phyloP scores from a whole-genome alignment of 352 stramenopile genomes.

The Phytopythium aichiense region DNA sequence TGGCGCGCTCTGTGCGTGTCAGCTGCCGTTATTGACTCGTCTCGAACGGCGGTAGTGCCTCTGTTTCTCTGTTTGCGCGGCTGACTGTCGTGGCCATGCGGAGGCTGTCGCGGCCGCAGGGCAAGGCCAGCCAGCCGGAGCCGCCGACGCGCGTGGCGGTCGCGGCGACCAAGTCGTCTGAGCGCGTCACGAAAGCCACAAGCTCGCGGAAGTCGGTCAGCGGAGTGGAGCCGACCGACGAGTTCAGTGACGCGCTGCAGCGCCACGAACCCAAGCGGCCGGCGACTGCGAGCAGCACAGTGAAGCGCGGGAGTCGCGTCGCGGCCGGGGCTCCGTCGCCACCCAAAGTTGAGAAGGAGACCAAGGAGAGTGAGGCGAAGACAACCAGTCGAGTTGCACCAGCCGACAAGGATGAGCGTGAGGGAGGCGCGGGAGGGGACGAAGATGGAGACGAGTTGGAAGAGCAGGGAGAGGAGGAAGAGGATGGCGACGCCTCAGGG shows the following conservation, averaged over 20 bases:
- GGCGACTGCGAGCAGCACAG: not conserved
- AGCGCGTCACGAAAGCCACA: not conserved
- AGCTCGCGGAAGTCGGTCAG: not conserved
- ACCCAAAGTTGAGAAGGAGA: not conserved
- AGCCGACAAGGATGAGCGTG: not conserved
- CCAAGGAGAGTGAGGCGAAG: not conserved
- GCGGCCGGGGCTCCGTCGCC: not conserved
- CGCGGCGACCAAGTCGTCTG: not conserved
- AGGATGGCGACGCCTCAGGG: conserved; percentile 16
- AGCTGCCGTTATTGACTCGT: too few relatives aligned
- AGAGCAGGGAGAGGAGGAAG: conserved; percentile 16
- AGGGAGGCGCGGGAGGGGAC: not conserved
- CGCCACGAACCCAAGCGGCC: conserved; percentile 11
- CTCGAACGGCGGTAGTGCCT: too few relatives aligned
- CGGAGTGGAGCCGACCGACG: conserved; percentile 6
- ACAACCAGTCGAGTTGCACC: too few relatives aligned
- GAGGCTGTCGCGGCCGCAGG: not conserved
- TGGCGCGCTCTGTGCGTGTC: too few relatives aligned
- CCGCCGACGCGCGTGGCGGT: conserved; percentile 3
- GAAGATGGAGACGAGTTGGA: not conserved
- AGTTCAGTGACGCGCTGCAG: conserved; percentile 26
- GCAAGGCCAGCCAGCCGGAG: not conserved
- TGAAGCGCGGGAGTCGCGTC: not conserved
- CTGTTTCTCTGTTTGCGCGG: not conserved
- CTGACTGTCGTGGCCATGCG: not conserved